Conservation (phyloP, 345 rosid species). For the Salix viminalis region DNA sequence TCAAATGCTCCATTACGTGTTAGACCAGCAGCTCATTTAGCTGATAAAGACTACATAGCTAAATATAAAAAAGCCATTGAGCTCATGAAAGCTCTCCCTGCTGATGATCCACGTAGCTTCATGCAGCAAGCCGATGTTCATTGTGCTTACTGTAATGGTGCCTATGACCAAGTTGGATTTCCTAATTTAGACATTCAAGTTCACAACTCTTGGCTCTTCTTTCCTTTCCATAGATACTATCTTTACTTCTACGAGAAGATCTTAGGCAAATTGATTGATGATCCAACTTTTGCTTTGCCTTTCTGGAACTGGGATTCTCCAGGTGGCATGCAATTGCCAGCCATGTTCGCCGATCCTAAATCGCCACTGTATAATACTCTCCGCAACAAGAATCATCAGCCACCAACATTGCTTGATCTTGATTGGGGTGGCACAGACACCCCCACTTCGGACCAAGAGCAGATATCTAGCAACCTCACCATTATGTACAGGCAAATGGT, state of each 20-base stretch:
- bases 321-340: constrained; percentile 51
- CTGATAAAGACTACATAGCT: constrained; percentile 29
- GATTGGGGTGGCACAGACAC: constrained; percentile 36
- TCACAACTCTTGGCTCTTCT: constrained; percentile 59
- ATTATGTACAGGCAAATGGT: constrained; percentile 67
- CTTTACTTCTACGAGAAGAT: constrained; percentile 54
- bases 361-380: constrained; percentile 41
- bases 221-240: constrained; percentile 56
- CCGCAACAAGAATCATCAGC: constrained; percentile 37
- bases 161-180: constrained; percentile 49
- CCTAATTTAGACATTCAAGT: constrained; percentile 49
- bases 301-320: constrained; percentile 69
- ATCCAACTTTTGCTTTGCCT: constrained; percentile 54
- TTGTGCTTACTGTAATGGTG: constrained; percentile 64
- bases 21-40: constrained; percentile 51
- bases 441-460: constrained; percentile 13
- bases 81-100: constrained; percentile 62
- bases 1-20: constrained; percentile 26
- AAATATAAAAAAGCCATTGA: constrained; percentile 43
- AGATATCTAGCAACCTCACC: constrained; percentile 34
- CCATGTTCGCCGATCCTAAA: constrained; percentile 30
- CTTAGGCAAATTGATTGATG: constrained; percentile 48
- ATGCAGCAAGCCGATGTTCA: constrained; percentile 56
- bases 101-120: constrained; percentile 54
- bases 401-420: constrained; percentile 41